Base-by-base conservation (phyloP, 371 early-diverging fungal genomes). In the Chytridium lagenaria region DNA sequence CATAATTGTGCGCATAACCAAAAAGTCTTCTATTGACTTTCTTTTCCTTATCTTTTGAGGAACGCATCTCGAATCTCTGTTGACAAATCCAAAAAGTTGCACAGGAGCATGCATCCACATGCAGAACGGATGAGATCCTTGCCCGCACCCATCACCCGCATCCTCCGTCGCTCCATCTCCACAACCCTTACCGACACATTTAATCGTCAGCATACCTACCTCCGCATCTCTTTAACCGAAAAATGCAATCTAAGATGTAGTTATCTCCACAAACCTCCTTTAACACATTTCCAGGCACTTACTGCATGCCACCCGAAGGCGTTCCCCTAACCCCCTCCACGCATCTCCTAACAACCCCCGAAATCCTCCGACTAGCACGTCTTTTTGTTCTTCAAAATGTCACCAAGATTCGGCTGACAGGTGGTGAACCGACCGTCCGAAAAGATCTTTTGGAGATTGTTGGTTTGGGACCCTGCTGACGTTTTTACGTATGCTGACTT, bases 251-350 rank as follows among this genome's bases (percentile, higher is more conserved):
- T 97, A 65, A 85, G 98, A 77, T 97, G 96, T 91, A 90, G 75
- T 81, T 61, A 50, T 1, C 15, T 28, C 31, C 3, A 23, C 15
- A 50, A 65, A 28, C 33, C 22, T 65, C 30, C 23, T 59, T 57
- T 2, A 15, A 44, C 59, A 5, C n/a, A 36, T 12, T 23, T 40
- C 39, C 59, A 92, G 93, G 94, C 76, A 93, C 94, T 0, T 97
- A 97, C 81, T 97, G 98, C 80, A 97, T 97, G 98, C 97, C 96
- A 3, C 94, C 88, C 44, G 94, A 94, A 70, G 98, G 98, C 3
- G 87, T 96, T 0, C 86, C 87, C 2, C 82, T 97, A 7, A 89
- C 94, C 0, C 92, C 95, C 0, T 77, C 79, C 28, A 80, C 86
- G 26, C 73, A 91, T 39, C 81, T 97, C 31, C 78, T 97, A 68